A percentile compares a stretch with the other conserved stretches of the same genome.
Evolutionary conservation across 371 early-diverging fungal genomes (phyloP).

Genomic region (Rhizopus arrhizus): DNA sequence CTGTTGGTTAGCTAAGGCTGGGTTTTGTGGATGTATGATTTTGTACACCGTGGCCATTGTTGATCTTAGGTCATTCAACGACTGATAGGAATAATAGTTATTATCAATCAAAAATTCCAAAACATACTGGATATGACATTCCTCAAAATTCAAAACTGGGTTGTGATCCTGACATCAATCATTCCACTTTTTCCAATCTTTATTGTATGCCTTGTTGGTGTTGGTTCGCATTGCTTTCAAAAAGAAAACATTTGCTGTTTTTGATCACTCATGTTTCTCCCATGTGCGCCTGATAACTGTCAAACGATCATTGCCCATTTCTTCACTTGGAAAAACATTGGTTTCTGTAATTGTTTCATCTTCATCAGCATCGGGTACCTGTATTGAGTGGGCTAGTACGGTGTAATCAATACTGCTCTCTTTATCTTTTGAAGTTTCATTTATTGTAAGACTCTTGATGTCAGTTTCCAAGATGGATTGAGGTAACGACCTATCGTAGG

Average conservation of each 20-base stretch:
- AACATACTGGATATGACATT: background rate
- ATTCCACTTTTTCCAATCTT: slow-evolving; percentile 8
- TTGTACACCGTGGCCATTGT: slow-evolving; percentile 5
- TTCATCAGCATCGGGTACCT: slow-evolving; percentile 20
- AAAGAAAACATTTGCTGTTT: background rate
- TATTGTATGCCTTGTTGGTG: slow-evolving; percentile 7
- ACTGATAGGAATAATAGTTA: background rate
- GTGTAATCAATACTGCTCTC: slow-evolving; percentile 20
- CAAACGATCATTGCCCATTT: slow-evolving; percentile 3
- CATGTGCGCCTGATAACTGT: slow-evolving; percentile 2
- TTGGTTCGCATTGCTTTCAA: background rate
- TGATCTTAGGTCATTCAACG: slow-evolving; percentile 6
- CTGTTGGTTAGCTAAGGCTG: slow-evolving; percentile 1
- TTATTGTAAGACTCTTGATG: slow-evolving; percentile 23
- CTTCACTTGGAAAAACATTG: slow-evolving; percentile 4
- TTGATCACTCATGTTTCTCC: background rate
- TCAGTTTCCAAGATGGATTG: slow-evolving; percentile 36
- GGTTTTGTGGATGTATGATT: background rate
- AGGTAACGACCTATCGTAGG: slow-evolving; percentile 16
- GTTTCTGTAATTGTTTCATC: slow-evolving; percentile 1
- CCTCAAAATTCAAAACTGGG: background rate
- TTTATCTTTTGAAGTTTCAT: slow-evolving; percentile 17
- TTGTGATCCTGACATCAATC: slow-evolving; percentile 1
- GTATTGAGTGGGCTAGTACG: slow-evolving; percentile 25
- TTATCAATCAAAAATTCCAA: slow-evolving; percentile 1